Base-by-base conservation (phyloP, 768 basidiomycete genomes). In the Lactarius indigo region DNA sequence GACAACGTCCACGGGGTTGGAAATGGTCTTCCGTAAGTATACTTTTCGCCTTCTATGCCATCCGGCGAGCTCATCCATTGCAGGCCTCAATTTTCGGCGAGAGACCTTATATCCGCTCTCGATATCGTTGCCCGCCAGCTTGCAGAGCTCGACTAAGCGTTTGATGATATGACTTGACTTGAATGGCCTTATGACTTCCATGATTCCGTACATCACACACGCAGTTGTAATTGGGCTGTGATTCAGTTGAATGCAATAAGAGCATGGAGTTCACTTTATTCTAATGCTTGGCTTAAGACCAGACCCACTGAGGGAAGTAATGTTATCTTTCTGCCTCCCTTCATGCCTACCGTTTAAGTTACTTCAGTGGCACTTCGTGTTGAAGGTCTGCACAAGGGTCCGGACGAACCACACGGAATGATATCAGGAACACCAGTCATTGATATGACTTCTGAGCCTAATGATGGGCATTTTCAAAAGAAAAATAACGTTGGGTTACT, bases 131-230 rank as follows among this genome's bases (percentile, higher is more conserved):
- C 1, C 12, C 60, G 47, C 23, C 2, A n/a, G 17, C 20, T 61
- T 31, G 61, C 37, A 15, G 61, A 61, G 50, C 61, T 61, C 31
- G 61, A 61, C 18, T 61, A 18, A 35, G 42, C 33, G 44, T 50
- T 39, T 50, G 44, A 39, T 9, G 23, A 50, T 18, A 31, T 37
- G 44, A 47, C 39, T 47, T 37, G 61, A 61, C 50, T 37, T 54
- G 50, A 61, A 52, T 26, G 50, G 17, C 26, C 5, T 39, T 61
- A 54, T 50, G 31, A 50, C n/a, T 12, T 33, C 26, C 6, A 41
- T 35, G 13, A 35, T 52, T 8, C n/a, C 7, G 60, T 33, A 37
- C 5, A 50, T 44, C 26, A 20, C 10, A 50, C 30, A 44, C 26
- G 26, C 28, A 13, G 20, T 28, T 59, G 39, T 31, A 23, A 31